These are phyloP conservation scores for Westerdykella ornata DNA, from an alignment of 2,329 filamentous ascomycete genomes.

Conservation along the genomic window DNA sequence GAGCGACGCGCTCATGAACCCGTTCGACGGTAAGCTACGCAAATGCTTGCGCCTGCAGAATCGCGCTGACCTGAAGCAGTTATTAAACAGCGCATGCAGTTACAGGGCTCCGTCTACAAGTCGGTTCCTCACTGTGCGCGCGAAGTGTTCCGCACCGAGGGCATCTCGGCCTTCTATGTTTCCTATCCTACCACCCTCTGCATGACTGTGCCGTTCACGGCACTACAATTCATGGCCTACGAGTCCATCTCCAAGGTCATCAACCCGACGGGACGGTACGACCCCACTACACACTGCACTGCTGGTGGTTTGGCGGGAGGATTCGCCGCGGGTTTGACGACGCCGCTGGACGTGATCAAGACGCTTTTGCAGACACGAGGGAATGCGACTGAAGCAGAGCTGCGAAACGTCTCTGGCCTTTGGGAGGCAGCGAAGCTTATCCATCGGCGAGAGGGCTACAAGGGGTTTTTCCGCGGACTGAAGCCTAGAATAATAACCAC, in stretches of 20 bases:
- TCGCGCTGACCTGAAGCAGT: conserved; percentile 51
- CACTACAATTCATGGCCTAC: conserved; percentile 94
- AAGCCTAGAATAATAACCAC: conserved; percentile 88
- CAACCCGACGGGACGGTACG: conserved; percentile 80
- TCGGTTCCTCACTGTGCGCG: conserved; percentile 81
- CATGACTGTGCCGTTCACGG: conserved; percentile 98
- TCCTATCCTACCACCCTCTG: conserved; percentile 96
- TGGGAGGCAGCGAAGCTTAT: conserved; percentile 73
- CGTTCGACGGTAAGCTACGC: conserved; percentile 74
- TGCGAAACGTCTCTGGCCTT: conserved; percentile 78
- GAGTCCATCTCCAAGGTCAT: conserved; percentile 91
- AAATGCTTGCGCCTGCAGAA: not conserved
- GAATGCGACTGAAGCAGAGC: conserved; percentile 69
- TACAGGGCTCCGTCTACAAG: conserved; percentile 88
- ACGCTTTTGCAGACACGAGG: conserved; percentile 93
- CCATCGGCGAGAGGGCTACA: conserved; percentile 72
- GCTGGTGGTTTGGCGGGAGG: conserved; percentile 90
- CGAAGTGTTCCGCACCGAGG: conserved; percentile 81
- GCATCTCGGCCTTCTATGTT: conserved; percentile 88
- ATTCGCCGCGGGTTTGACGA: conserved; percentile 87
- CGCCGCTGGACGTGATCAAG: conserved; percentile 96
- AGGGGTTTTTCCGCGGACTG: conserved; percentile 89
- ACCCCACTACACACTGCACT: conserved; percentile 87
- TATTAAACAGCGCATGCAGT: conserved; percentile 99
- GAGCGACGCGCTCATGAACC: conserved; percentile 98